phyloP scores from a whole-genome alignment of 108 stramenopile genomes.

The Conticribra weissflogii region DNA sequence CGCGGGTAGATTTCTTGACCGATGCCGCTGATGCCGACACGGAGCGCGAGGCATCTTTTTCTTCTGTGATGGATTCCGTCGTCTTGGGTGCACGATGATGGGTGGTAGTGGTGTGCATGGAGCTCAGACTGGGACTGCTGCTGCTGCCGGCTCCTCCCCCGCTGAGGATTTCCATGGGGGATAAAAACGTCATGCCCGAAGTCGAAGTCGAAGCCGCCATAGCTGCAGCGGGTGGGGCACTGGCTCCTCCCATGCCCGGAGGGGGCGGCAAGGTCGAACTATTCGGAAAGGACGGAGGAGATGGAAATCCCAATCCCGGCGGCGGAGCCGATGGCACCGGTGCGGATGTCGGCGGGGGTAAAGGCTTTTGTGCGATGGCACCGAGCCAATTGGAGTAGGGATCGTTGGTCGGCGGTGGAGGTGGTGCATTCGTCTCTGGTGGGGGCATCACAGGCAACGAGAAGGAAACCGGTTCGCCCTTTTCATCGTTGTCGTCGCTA shows the following conservation, averaged over 20 bases:
- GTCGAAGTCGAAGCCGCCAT: neutral
- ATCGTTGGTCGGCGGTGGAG: no score
- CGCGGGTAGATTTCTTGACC: neutral
- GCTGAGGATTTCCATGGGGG: conserved; percentile 46
- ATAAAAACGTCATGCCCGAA: conserved; percentile 28
- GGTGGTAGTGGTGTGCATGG: no score
- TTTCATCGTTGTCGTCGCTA: conserved; percentile 20
- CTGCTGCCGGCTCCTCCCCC: conserved; percentile 6
- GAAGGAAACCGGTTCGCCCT: neutral
- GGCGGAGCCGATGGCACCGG: conserved; percentile 17
- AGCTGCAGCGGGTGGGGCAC: neutral
- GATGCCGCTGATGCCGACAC: neutral
- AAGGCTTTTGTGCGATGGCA: conserved; percentile 37
- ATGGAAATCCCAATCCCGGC: conserved; percentile 26
- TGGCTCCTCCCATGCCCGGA: conserved; percentile 23
- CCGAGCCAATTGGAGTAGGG: conserved; percentile 88
- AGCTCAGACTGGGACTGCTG: no score
- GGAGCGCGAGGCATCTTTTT: neutral
- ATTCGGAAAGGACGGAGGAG: conserved; percentile 1
- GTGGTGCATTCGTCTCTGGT: no score
- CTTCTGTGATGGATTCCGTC: no score
- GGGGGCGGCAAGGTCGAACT: conserved; percentile 18
- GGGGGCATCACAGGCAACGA: neutral
- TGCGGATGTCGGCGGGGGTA: conserved; percentile 21
- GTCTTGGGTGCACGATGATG: no score